These are phyloP conservation scores for Spatholobus suberectus DNA, from an alignment of 306 rosid genomes.

Conservation along the genomic window DNA sequence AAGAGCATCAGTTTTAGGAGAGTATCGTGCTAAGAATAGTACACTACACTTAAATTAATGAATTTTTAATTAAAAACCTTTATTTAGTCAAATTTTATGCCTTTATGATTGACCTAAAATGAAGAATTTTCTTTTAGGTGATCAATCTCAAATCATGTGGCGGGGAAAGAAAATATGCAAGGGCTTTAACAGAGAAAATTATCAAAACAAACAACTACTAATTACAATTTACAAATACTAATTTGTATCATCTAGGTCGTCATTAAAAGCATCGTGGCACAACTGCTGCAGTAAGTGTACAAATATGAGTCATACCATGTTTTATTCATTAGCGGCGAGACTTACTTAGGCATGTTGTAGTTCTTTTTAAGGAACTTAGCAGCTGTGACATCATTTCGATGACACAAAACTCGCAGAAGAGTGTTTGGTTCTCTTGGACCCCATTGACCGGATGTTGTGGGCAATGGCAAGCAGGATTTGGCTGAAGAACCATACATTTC, in stretches of 20 bases:
- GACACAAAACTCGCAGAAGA: slow-evolving; percentile 70
- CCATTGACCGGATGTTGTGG: slow-evolving; percentile 74
- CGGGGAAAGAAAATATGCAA: neutral
- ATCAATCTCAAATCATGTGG: neutral
- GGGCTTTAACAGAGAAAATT: neutral
- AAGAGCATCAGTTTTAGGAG: no score
- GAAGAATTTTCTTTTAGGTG: neutral
- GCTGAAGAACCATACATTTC: slow-evolving; percentile 56
- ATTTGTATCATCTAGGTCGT: neutral
- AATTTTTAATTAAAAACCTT: neutral
- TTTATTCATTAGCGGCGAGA: slow-evolving; percentile 32
- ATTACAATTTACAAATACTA: neutral
- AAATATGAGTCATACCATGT: no score
- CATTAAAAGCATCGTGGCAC: neutral
- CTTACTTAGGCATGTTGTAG: slow-evolving; percentile 74
- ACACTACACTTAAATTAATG: no score
- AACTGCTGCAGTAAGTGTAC: neutral
- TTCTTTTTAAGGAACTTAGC: slow-evolving; percentile 84
- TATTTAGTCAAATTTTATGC: neutral
- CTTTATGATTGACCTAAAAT: neutral
- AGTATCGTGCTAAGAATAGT: no score
- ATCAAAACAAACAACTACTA: neutral
- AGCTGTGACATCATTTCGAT: slow-evolving; percentile 69
- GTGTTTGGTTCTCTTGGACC: slow-evolving; percentile 82
- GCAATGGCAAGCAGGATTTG: slow-evolving; percentile 68